Evolutionary conservation across 805 yeast genomes (phyloP).

Genomic region (Lachancea cidri): DNA sequence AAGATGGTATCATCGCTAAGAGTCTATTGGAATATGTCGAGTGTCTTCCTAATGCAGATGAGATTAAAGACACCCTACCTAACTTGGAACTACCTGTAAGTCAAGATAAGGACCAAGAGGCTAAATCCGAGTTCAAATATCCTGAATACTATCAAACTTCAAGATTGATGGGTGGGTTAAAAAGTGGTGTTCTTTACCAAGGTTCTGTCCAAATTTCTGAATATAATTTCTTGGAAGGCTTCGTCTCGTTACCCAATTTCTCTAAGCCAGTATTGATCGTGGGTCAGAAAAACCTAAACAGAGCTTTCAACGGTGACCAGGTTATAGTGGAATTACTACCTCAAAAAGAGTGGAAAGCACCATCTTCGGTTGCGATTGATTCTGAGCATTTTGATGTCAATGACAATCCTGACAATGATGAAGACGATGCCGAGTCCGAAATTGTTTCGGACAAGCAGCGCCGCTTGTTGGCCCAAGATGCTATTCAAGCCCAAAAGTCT

Average conservation of each 20-base stretch:
- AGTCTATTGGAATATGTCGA: constrained; percentile 68
- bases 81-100: constrained; percentile 36
- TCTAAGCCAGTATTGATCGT: constrained; percentile 75
- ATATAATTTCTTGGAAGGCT: constrained; percentile 85
- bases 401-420: constrained; percentile 54
- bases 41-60: constrained; percentile 63
- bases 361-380: constrained; percentile 73
- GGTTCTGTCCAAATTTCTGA: constrained; percentile 78
- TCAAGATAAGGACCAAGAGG: constrained; percentile 18
- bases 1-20: constrained; percentile 49
- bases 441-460: constrained; percentile 40
- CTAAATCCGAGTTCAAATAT: constrained; percentile 50
- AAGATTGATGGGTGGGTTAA: constrained; percentile 84
- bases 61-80: constrained; percentile 74
- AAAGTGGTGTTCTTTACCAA: constrained; percentile 80
- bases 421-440: constrained; percentile 42
- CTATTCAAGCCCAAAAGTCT: constrained; percentile 51
- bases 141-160: constrained; percentile 77
- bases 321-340: constrained; percentile 91
- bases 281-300: constrained; percentile 80
- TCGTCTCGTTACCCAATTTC: constrained; percentile 63
- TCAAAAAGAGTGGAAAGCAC: constrained; percentile 79
- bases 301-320: constrained; percentile 88
- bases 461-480: constrained; percentile 68
- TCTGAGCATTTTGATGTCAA: constrained; percentile 59